Base-by-base conservation (phyloP, 495 filamentous ascomycete genomes). In the Clavariopsis aquatica region DNA sequence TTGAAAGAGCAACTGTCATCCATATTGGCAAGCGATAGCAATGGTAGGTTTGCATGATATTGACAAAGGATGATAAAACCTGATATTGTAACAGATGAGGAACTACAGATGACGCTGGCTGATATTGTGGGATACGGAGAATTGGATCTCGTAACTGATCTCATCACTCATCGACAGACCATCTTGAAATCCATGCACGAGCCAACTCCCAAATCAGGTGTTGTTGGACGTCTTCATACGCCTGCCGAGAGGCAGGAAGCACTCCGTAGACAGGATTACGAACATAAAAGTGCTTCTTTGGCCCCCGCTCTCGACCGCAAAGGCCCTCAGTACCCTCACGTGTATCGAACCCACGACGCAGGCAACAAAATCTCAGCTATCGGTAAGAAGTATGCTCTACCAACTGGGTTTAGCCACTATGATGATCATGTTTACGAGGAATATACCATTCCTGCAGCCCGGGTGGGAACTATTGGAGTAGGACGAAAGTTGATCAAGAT, bases 41-140 rank as follows among this genome's bases (percentile, higher is more conserved):
- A 71, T 52, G 64, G 73, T 73, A 52, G 13, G 64, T 29, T 26
- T 29, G 45, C 1, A 19, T 6, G 29, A 2, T 4, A 20, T 9
- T 34, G 12, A 24, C 5, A 29, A 1, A 23, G 6, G 19, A 36
- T 41, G 28, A 2, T 8, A 34, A 4, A 20, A 27, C 80, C 78
- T 59, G 79, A 64, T n/a, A 13, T 17, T n/a, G 19, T 1, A 7
- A 1, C 81, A 27, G 91, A 96, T 68, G 89, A 92, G 22, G 90
- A 93, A 68, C 76, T 98, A 8, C 94, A 98, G 75, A 92, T 90
- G 74, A 84, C 84, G 20, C 80, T 98, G n/a, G 90, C 89, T 0
- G 95, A 98, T 70, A 86, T 96, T 59, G 79, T 98, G 53, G 94
- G 94, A 0, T 97, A 90, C 71, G 90, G 93, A 60, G 93, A 98